Conservation (phyloP, 1,139 yeast species). For the Pichia sp. region DNA sequence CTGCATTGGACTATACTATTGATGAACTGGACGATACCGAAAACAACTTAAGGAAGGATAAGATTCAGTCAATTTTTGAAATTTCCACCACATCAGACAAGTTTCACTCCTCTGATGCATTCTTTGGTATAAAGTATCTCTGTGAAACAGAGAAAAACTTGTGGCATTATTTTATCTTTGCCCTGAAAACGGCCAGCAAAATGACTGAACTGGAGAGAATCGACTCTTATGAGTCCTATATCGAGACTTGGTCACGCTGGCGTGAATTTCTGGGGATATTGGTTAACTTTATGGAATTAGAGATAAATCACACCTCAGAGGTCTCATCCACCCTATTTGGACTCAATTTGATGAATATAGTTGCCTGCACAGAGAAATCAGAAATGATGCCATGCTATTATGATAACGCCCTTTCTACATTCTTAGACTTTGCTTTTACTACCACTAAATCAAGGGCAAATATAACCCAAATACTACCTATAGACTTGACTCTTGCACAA, state of each 20-base stretch:
- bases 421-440: constrained; percentile 3
- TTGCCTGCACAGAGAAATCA: neutral
- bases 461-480: constrained; percentile 3
- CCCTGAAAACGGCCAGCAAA: constrained; percentile 12
- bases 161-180: constrained; percentile 14
- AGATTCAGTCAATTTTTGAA: constrained; percentile 7
- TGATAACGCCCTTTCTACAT: constrained; percentile 3
- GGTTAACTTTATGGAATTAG: constrained; percentile 6
- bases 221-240: constrained; percentile 7
- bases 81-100: constrained; percentile 10
- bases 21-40: constrained; percentile 3
- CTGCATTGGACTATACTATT: constrained; percentile 2
- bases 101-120: neutral
- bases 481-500: constrained; percentile 8
- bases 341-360: constrained; percentile 2
- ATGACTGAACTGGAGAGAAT: constrained; percentile 6
- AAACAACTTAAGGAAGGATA: constrained; percentile 4
- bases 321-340: constrained; percentile 1
- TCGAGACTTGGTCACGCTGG: constrained; percentile 12
- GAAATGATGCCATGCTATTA: constrained; percentile 1
- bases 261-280: constrained; percentile 9
- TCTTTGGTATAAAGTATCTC: constrained; percentile 9
- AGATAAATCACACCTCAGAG: constrained; percentile 1
- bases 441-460: neutral
- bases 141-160: constrained; percentile 5